phyloP scores from a whole-genome alignment of 2,329 filamentous ascomycete genomes.

The Fusarium armeniacum region DNA sequence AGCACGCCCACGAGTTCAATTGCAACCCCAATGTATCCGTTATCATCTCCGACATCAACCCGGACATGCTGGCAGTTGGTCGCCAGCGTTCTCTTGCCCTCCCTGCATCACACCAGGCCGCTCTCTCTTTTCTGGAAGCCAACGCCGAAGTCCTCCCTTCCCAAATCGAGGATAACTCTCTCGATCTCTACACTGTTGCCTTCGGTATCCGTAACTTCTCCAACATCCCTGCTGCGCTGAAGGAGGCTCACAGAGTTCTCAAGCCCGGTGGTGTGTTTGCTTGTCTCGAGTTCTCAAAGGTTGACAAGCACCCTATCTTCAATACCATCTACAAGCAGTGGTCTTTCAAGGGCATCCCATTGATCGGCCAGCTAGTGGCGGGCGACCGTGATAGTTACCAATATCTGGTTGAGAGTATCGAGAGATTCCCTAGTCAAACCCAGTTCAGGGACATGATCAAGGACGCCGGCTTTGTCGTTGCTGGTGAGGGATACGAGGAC shows the following conservation, averaged over 20 bases:
- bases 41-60: slow-evolving; percentile 96
- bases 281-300: slow-evolving; percentile 93
- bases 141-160: slow-evolving; percentile 84
- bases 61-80: slow-evolving; percentile 92
- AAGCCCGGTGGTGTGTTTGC: slow-evolving; percentile 97
- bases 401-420: slow-evolving; percentile 98
- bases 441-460: slow-evolving; percentile 87
- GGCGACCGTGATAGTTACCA: slow-evolving; percentile 97
- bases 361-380: slow-evolving; percentile 95
- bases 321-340: slow-evolving; percentile 93
- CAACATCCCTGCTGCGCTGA: slow-evolving; percentile 85
- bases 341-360: slow-evolving; percentile 93
- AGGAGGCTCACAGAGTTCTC: slow-evolving; percentile 87
- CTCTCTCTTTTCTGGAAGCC: slow-evolving; percentile 84
- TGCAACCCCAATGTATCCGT: slow-evolving; percentile 82
- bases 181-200: slow-evolving; percentile 96
- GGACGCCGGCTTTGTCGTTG: slow-evolving; percentile 87
- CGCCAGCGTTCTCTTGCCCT: slow-evolving; percentile 78
- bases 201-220: slow-evolving; percentile 99
- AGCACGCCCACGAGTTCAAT: slow-evolving; percentile 86
- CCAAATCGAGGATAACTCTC: slow-evolving; percentile 74
- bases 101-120: slow-evolving; percentile 67
- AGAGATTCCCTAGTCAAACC: slow-evolving; percentile 88
- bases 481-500: slow-evolving; percentile 88
- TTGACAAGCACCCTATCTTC: slow-evolving; percentile 80